Percentiles rank a stretch among this genome's conserved stretches.
Evolutionary conservation across 2,329 filamentous ascomycete species (phyloP).

Genomic region (Gliomastix tumulicola): DNA sequence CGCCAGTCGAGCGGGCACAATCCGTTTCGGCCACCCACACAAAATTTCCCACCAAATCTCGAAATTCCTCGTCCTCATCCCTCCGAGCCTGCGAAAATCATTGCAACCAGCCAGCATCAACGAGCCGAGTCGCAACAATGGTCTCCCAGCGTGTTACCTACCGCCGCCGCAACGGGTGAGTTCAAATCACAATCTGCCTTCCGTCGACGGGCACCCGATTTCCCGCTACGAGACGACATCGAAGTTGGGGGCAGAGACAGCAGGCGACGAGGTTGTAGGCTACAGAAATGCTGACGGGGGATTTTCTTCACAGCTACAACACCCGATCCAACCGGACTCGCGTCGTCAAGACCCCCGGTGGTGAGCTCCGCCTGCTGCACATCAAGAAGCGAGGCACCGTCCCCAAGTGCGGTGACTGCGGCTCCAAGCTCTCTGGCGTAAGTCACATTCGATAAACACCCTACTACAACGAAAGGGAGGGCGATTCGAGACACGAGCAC

Average conservation of each 20-base stretch:
- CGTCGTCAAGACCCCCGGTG: conserved; percentile 92
- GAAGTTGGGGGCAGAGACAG: too few species aligned
- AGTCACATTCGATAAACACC: too few species aligned
- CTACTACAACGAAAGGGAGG: too few species aligned
- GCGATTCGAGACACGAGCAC: not conserved
- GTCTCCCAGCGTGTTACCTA: conserved; percentile 55
- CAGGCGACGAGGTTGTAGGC: too few species aligned
- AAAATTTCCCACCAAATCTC: conserved; percentile 32
- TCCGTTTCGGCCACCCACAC: conserved; percentile 30
- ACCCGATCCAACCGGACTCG: conserved; percentile 96
- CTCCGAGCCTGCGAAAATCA: too few species aligned
- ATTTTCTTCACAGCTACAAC: conserved; percentile 68
- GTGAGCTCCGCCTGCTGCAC: conserved; percentile 92
- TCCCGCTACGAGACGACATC: too few species aligned
- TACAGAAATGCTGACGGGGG: too few species aligned
- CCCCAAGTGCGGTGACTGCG: conserved; percentile 99
- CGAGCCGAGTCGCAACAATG: conserved; percentile 54
- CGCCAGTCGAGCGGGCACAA: conserved; percentile 28
- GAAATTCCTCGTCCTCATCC: conserved; percentile 30
- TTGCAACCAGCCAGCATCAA: conserved; percentile 21
- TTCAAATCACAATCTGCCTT: too few species aligned
- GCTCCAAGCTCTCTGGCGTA: conserved; percentile 95
- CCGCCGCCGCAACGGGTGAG: conserved; percentile 77
- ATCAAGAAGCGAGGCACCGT: conserved; percentile 99
- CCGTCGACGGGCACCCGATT: too few species aligned